phyloP scores from a whole-genome alignment of 192 early-diverging fungal species.

The Coemansia javaensis region DNA sequence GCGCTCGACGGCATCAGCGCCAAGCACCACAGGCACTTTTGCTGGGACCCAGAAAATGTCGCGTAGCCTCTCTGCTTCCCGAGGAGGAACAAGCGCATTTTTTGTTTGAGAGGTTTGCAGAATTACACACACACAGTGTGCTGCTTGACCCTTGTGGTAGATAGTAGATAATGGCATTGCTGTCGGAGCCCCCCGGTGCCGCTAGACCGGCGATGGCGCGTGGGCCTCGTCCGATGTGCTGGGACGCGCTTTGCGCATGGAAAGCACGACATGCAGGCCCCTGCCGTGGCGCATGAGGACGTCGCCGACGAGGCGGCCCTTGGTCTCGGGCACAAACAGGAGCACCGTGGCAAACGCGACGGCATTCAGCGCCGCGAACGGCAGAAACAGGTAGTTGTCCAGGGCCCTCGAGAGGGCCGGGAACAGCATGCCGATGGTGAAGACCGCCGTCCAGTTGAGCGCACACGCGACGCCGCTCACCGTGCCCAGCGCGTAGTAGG shows the following conservation, averaged over 20 bases:
- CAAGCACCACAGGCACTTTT: constrained; percentile 9
- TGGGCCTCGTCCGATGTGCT: background rate
- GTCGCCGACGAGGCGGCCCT: constrained; percentile 64
- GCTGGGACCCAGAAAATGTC: constrained; percentile 16
- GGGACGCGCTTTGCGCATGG: background rate
- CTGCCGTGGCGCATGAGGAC: constrained; percentile 36
- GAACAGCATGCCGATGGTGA: constrained; percentile 54
- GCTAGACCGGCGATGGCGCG: background rate
- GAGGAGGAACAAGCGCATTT: too few species aligned
- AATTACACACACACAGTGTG: too few species aligned
- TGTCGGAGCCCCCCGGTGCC: too few species aligned
- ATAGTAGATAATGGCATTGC: too few species aligned
- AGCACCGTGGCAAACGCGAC: constrained; percentile 57
- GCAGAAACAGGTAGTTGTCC: constrained; percentile 47
- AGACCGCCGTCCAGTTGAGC: constrained; percentile 67
- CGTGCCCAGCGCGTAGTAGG: constrained; percentile 64
- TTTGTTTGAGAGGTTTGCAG: too few species aligned
- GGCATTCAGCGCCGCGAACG: constrained; percentile 61
- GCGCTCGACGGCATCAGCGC: constrained; percentile 1
- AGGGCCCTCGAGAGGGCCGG: constrained; percentile 40
- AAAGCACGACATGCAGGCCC: constrained; percentile 26
- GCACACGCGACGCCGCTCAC: constrained; percentile 64
- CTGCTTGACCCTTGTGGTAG: too few species aligned
- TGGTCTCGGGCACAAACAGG: constrained; percentile 74
- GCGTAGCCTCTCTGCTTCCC: too few species aligned